Evolutionary conservation across 2,329 filamentous ascomycete species (phyloP), one percentile per base, ranked within the genome.

Genomic region (Xylariaceae sp.): DNA sequence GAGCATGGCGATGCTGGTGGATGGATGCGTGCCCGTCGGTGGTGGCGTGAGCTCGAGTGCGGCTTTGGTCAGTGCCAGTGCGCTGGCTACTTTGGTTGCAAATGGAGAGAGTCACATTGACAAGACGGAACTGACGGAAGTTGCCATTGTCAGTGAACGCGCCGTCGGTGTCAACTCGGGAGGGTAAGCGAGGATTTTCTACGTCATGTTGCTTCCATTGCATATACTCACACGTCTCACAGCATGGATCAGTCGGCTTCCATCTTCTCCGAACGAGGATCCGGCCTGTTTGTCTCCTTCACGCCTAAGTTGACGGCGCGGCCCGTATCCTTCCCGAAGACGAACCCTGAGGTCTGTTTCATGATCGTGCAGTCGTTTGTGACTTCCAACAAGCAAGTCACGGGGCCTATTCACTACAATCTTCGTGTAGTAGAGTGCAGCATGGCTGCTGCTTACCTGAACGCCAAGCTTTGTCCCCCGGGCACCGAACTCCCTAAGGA

Each of bases 191-290:
- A 15, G n/a, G 37, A 47, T 47, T 6, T 23, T 30, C 18, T 30
- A n/a, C 44, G 23, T 8, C 50, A 70, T 73, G 64, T 17, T 17
- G 41, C 49, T 44, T 41, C n/a, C 52, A 34, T 59, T 0, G 23
- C 49, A 58, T 34, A 57, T 60, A 47, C 61, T 62, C 35, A 63
- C 49, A 59, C 45, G 47, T 49, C 30, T 37, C 58, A 61, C 63
- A 91, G 92, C 58, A 97, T 99, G 94, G 94, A 99, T 71, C 94
- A 99, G 77, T 88, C 92, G 11, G 94, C 94, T 39, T 97, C 93
- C 0, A 93, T 99, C 64, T 94, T 99, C 75, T 93, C 92, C 0
- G 82, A 90, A 68, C 86, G 87, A 65, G 92, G 90, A 54, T 90
- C 89, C 45, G 92, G 94, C 8, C 84, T 97, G 49, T 92, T 95